phyloP scores from a whole-genome alignment of 371 early-diverging fungal species.

The Mucor saturninus region DNA sequence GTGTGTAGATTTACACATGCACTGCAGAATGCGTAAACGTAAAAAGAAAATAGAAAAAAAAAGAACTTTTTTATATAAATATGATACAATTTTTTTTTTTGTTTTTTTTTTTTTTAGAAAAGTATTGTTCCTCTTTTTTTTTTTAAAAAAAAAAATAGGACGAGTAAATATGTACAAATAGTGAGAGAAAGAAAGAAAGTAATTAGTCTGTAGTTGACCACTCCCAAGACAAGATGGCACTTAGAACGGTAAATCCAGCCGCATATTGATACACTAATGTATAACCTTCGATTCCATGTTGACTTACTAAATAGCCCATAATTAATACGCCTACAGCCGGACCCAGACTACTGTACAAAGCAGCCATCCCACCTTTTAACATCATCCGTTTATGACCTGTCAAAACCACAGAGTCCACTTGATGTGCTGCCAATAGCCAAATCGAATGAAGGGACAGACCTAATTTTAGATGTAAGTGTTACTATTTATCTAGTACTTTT shows the following conservation, averaged over 20 bases:
- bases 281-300: slow-evolving; percentile 19
- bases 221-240: slow-evolving; percentile 43
- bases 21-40: too few relatives aligned
- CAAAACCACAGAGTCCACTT: slow-evolving; percentile 31
- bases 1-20: too few relatives aligned
- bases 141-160: too few relatives aligned
- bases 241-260: slow-evolving; percentile 26
- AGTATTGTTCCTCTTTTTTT: too few relatives aligned
- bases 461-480: not conserved
- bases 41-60: too few relatives aligned
- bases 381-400: slow-evolving; percentile 34
- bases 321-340: slow-evolving; percentile 37
- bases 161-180: too few relatives aligned
- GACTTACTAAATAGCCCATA: slow-evolving; percentile 27
- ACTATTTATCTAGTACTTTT: not conserved
- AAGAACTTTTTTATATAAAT: too few relatives aligned
- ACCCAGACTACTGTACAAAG: slow-evolving; percentile 37
- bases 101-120: too few relatives aligned
- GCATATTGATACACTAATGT: slow-evolving; percentile 31
- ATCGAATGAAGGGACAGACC: slow-evolving; percentile 32
- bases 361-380: slow-evolving; percentile 34
- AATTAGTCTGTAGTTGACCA: slow-evolving; percentile 25
- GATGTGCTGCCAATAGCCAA: slow-evolving; percentile 38
- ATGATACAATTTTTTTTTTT: too few relatives aligned
- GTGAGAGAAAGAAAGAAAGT: too few relatives aligned